These are phyloP conservation scores for Hypoxylon sp. DNA, from an alignment of 2,329 filamentous ascomycete species.

Conservation along the genomic window DNA sequence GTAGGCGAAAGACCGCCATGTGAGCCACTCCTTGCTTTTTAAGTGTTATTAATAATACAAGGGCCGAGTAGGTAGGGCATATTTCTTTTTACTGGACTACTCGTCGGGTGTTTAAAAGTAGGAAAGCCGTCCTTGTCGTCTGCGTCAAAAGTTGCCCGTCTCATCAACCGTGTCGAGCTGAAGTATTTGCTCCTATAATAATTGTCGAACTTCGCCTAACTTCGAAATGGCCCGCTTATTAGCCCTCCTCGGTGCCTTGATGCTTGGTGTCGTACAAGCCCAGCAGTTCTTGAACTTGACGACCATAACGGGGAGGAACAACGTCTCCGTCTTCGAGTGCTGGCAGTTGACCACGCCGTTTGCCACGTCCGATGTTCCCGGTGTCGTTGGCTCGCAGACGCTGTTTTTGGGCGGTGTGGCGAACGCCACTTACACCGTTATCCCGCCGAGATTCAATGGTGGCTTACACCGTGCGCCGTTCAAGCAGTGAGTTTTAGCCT, in stretches of 20 bases:
- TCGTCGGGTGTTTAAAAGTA: too few relatives aligned
- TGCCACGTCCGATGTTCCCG: conserved; percentile 51
- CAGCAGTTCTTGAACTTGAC: conserved; percentile 60
- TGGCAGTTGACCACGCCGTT: conserved; percentile 60
- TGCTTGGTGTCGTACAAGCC: conserved; percentile 14
- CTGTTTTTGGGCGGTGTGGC: conserved; percentile 54
- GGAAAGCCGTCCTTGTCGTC: neutral
- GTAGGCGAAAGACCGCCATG: neutral
- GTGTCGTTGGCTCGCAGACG: conserved; percentile 52
- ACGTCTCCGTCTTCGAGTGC: conserved; percentile 61
- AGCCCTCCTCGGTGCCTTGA: neutral
- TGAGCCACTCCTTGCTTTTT: too few relatives aligned
- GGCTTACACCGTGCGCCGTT: conserved; percentile 60
- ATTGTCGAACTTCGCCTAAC: neutral
- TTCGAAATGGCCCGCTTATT: conserved; percentile 16
- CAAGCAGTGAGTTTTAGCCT: conserved; percentile 56
- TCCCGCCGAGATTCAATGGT: conserved; percentile 58
- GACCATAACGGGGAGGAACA: conserved; percentile 56
- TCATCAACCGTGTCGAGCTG: too few relatives aligned
- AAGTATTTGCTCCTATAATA: neutral
- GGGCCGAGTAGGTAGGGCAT: too few relatives aligned
- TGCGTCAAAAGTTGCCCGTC: neutral
- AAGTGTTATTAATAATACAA: too few relatives aligned
- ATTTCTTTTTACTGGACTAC: too few relatives aligned
- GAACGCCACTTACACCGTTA: conserved; percentile 56